Conservation (phyloP, 306 rosid species). For the Castanea sativa region DNA sequence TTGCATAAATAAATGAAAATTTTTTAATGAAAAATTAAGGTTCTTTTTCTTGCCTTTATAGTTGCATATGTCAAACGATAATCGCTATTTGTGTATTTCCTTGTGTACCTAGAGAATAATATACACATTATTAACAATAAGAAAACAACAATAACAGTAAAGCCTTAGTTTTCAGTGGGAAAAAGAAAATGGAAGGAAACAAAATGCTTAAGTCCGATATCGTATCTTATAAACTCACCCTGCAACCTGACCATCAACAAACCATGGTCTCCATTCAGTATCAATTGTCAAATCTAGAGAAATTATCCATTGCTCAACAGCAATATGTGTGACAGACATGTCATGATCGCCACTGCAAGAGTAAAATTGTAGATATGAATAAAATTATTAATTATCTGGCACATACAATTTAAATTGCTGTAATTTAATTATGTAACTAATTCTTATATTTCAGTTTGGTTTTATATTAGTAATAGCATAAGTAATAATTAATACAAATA, state of each 20-base stretch:
- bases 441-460: too few species aligned
- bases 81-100: slow-evolving; percentile 1
- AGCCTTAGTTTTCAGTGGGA: too few species aligned
- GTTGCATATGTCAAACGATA: slow-evolving; percentile 23
- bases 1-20: neutral
- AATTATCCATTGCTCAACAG: slow-evolving; percentile 3
- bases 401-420: too few species aligned
- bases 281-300: neutral
- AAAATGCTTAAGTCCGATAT: too few species aligned
- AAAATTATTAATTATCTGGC: neutral
- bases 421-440: too few species aligned
- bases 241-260: slow-evolving; percentile 8
- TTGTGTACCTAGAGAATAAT: slow-evolving; percentile 10
- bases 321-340: slow-evolving; percentile 1
- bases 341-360: slow-evolving; percentile 23
- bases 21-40: neutral
- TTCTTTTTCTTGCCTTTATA: slow-evolving; percentile 14
- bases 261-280: slow-evolving; percentile 16
- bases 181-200: neutral
- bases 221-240: slow-evolving; percentile 11
- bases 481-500: too few species aligned
- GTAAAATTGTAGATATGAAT: neutral
- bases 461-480: too few species aligned
- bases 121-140: neutral
- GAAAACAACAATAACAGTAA: neutral